Conservation (phyloP, 768 basidiomycete species). For the Serendipita sp. region DNA sequence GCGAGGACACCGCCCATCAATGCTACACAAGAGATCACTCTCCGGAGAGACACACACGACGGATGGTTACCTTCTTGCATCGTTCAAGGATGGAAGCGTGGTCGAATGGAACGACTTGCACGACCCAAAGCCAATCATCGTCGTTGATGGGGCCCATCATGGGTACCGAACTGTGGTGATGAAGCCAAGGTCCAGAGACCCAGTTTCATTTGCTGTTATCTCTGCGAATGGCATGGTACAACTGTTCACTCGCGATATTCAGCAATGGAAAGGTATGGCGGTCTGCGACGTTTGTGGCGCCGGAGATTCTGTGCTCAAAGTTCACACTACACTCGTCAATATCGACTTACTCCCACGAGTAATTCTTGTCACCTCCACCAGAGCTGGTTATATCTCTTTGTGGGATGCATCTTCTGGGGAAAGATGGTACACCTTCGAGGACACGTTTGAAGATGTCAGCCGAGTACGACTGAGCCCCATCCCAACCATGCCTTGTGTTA, state of each 20-base stretch:
- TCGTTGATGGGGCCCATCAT: slow-evolving; percentile 2
- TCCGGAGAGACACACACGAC: background rate
- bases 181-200: slow-evolving; percentile 24
- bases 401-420: slow-evolving; percentile 60
- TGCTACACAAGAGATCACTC: slow-evolving; percentile 29
- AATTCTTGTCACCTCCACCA: slow-evolving; percentile 46
- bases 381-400: slow-evolving; percentile 51
- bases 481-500: slow-evolving; percentile 40
- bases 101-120: background rate
- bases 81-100: background rate
- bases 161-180: background rate
- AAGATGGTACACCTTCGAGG: slow-evolving; percentile 46
- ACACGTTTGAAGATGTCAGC: slow-evolving; percentile 40
- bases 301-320: slow-evolving; percentile 35
- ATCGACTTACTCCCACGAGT: slow-evolving; percentile 35
- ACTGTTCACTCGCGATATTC: slow-evolving; percentile 35
- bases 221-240: slow-evolving; percentile 55
- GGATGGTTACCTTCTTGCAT: slow-evolving; percentile 1
- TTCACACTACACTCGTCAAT: slow-evolving; percentile 38
- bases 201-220: slow-evolving; percentile 40
- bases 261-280: slow-evolving; percentile 26
- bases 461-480: slow-evolving; percentile 46
- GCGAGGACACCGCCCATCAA: background rate
- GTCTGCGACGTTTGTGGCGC: slow-evolving; percentile 44
- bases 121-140: background rate